Evolutionary conservation across 1,284 basidiomycete genomes (phyloP).

Genomic region (Pseudozyma hubeiensis): DNA sequence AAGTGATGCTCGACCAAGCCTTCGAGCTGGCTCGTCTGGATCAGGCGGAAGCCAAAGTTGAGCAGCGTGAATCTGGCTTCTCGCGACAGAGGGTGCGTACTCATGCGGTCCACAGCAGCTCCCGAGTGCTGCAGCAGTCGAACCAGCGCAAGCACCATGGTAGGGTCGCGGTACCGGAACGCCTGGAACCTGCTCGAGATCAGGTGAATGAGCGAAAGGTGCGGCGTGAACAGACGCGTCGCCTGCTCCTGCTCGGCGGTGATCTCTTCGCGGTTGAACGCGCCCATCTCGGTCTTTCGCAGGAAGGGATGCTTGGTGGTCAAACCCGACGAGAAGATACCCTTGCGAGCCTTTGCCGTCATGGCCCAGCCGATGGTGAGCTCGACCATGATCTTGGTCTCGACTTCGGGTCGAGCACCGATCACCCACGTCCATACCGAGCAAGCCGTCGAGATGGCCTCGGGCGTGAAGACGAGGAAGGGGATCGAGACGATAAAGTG

Average conservation of each 20-base stretch:
- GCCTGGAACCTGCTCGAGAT: constrained; percentile 93
- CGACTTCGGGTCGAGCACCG: constrained; percentile 81
- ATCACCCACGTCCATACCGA: constrained; percentile 98
- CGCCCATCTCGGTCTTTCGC: constrained; percentile 86
- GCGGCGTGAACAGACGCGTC: constrained; percentile 77
- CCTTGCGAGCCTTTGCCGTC: constrained; percentile 79
- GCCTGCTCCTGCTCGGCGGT: constrained; percentile 80
- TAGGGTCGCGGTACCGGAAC: constrained; percentile 85
- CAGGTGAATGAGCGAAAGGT: constrained; percentile 86
- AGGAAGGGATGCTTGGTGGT: constrained; percentile 84
- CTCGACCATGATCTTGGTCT: constrained; percentile 83
- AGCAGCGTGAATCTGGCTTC: constrained; percentile 90
- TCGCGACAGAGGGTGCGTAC: constrained; percentile 89
- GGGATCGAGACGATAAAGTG: constrained; percentile 89
- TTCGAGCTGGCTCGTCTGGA: constrained; percentile 89
- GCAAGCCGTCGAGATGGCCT: constrained; percentile 85
- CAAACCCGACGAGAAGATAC: constrained; percentile 70
- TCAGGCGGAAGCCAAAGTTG: constrained; percentile 90
- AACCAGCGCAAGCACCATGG: constrained; percentile 86
- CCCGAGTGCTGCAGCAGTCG: constrained; percentile 78
- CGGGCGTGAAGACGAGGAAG: constrained; percentile 87
- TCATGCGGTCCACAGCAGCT: constrained; percentile 69
- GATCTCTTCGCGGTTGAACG: constrained; percentile 86
- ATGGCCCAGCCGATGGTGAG: constrained; percentile 87
- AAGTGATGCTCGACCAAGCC: constrained; percentile 82